phyloP scores from a whole-genome alignment of 73 alveolate species.

The Paramecium primaurelia region DNA sequence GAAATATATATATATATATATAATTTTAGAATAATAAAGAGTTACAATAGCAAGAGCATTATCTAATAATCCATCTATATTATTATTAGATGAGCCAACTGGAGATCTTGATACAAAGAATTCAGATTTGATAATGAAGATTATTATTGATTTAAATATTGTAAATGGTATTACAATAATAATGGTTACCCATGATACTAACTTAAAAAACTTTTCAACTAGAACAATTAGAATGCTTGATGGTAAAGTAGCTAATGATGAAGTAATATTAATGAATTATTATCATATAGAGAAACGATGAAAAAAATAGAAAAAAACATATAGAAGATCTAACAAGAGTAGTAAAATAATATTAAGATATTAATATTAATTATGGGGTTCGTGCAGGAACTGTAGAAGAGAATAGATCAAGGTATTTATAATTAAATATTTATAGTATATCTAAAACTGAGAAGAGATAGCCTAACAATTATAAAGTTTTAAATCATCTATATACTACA shows the following conservation, averaged over 20 bases:
- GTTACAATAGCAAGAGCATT: conserved; percentile 97
- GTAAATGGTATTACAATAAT: conserved; percentile 85
- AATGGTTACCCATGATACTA: conserved; percentile 98
- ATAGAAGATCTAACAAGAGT: neutral
- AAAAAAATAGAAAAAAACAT: neutral
- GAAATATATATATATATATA: neutral
- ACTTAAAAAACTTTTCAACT: conserved; percentile 85
- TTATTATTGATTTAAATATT: conserved; percentile 81
- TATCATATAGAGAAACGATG: neutral
- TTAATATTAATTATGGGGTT: neutral
- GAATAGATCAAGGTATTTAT: neutral
- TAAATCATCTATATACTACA: neutral
- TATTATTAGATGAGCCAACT: conserved; percentile 97
- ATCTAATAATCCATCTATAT: conserved; percentile 89
- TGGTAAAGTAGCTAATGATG: conserved; percentile 79
- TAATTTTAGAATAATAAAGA: conserved; percentile 65
- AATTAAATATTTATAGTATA: neutral
- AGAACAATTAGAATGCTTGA: conserved; percentile 92
- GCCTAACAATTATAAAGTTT: neutral
- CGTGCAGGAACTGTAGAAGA: neutral
- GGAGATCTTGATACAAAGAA: conserved; percentile 97
- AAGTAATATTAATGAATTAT: neutral
- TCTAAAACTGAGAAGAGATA: neutral
- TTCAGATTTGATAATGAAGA: conserved; percentile 93
- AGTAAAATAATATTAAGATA: too few relatives aligned